Percentiles rank a stretch among this genome's conserved stretches.
Evolutionary conservation across 768 basidiomycete species (phyloP).

Genomic region (Russula sp.): DNA sequence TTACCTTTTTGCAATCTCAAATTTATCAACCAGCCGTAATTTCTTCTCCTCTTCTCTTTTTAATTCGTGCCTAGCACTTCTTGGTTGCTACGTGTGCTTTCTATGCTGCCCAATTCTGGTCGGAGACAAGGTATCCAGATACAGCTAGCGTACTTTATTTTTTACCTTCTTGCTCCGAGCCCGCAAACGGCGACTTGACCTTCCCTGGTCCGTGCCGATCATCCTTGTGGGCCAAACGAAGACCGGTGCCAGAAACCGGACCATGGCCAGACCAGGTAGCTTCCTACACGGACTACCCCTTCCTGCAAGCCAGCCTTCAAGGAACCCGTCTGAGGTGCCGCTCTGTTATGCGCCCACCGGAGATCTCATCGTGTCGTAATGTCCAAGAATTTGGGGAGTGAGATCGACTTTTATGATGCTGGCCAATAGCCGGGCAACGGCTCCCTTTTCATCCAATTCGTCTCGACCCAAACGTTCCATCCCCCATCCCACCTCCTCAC

Average conservation of each 20-base stretch:
- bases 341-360: slow-evolving; percentile 9
- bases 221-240: slow-evolving; percentile 2
- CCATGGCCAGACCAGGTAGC: slow-evolving; percentile 13
- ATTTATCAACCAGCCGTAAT: not conserved
- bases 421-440: slow-evolving; percentile 11
- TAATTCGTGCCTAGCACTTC: not conserved
- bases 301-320: slow-evolving; percentile 7
- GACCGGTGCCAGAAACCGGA: slow-evolving; percentile 13
- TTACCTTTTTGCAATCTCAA: not conserved
- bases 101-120: not conserved
- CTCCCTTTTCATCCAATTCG: slow-evolving; percentile 2
- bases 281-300: not conserved
- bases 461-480: not conserved
- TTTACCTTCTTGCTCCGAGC: not conserved
- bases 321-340: slow-evolving; percentile 17
- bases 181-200: slow-evolving; percentile 19
- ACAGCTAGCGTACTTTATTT: slow-evolving; percentile 11
- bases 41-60: not conserved
- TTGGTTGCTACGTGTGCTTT: not conserved
- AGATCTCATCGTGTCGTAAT: slow-evolving; percentile 23
- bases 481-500: slow-evolving; percentile 6
- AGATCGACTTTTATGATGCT: slow-evolving; percentile 6
- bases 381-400: slow-evolving; percentile 10
- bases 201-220: slow-evolving; percentile 18
- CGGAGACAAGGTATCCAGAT: not conserved